phyloP scores from a whole-genome alignment of 441 rosid species.

The Sinapis alba region DNA sequence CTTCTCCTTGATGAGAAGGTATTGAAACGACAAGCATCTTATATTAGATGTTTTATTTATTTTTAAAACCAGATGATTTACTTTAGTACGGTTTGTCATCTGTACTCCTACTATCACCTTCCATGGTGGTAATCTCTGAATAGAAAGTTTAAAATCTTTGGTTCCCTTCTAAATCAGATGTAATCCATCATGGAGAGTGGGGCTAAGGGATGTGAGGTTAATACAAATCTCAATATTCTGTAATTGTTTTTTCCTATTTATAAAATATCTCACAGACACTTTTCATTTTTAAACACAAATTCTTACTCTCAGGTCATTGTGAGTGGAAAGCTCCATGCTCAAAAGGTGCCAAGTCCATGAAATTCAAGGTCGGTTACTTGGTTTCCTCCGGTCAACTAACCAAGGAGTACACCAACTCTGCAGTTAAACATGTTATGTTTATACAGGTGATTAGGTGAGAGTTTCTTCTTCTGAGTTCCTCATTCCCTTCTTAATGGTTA shows the following conservation, averaged over 20 bases:
- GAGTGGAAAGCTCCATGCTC: not conserved
- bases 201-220: too few relatives aligned
- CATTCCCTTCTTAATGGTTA: not conserved
- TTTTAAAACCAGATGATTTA: conserved; percentile 21
- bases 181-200: too few relatives aligned
- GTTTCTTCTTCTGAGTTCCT: not conserved
- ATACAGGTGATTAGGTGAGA: not conserved
- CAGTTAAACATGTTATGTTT: not conserved
- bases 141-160: not conserved
- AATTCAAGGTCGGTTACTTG: not conserved
- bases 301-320: not conserved
- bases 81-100: conserved; percentile 51
- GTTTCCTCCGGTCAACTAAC: not conserved
- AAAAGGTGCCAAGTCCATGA: not conserved
- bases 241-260: not conserved
- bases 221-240: too few relatives aligned
- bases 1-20: too few relatives aligned
- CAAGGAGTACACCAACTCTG: not conserved
- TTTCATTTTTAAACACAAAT: not conserved
- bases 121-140: not conserved
- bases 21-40: too few relatives aligned
- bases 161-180: conserved; percentile 42
- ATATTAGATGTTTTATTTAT: too few relatives aligned
- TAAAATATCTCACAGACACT: not conserved
- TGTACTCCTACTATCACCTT: not conserved